Conservation (phyloP, 495 filamentous ascomycete species). For the Neurospora terricola region DNA sequence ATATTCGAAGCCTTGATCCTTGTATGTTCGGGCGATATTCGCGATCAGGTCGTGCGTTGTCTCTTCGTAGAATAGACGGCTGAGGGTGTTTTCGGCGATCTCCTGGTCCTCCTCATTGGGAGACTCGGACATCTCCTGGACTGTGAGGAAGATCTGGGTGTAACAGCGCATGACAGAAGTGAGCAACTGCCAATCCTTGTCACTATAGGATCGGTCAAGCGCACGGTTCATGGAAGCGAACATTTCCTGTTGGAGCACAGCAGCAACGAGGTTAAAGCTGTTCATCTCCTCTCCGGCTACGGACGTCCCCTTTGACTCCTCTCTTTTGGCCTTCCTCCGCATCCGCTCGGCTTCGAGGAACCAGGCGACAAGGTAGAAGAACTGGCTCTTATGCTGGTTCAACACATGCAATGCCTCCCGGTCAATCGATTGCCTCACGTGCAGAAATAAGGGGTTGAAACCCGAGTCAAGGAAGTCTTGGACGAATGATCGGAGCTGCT, state of each 20-base stretch:
- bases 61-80: constrained; percentile 96
- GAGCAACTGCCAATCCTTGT: constrained; percentile 78
- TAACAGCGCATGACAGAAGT: constrained; percentile 88
- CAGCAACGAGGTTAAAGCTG: constrained; percentile 76
- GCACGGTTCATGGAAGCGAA: constrained; percentile 77
- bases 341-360: constrained; percentile 83
- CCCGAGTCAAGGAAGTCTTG: constrained; percentile 91
- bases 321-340: constrained; percentile 49
- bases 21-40: constrained; percentile 69
- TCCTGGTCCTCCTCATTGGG: constrained; percentile 88
- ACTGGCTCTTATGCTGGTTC: constrained; percentile 64
- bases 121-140: constrained; percentile 86
- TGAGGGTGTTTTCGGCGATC: constrained; percentile 95
- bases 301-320: constrained; percentile 30
- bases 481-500: constrained; percentile 70
- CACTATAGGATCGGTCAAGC: constrained; percentile 68
- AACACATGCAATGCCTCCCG: constrained; percentile 79
- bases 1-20: constrained; percentile 89
- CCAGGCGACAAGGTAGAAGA: constrained; percentile 90
- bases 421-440: constrained; percentile 82
- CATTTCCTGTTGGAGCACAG: constrained; percentile 83
- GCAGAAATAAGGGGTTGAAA: constrained; percentile 87
- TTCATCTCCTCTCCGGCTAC: constrained; percentile 48
- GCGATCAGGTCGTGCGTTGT: constrained; percentile 81
- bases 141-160: constrained; percentile 75